phyloP scores from a whole-genome alignment of 176 grass and related monocot genomes.

The Oryza rufipogon region DNA sequence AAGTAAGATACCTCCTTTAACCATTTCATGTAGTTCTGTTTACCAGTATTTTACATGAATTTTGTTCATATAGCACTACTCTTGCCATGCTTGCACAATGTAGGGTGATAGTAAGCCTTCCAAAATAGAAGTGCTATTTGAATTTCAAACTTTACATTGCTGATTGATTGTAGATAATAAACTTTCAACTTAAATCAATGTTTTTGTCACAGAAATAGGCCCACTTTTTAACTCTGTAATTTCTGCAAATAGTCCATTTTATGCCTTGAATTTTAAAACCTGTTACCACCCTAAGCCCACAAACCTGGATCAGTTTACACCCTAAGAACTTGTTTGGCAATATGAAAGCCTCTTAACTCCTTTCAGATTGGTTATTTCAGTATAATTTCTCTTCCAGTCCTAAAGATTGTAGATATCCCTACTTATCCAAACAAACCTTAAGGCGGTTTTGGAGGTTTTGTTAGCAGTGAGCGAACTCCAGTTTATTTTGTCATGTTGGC shows the following conservation, averaged over 20 bases:
- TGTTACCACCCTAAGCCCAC: background rate
- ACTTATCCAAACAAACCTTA: background rate
- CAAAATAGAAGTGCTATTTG: background rate
- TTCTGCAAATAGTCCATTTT: background rate
- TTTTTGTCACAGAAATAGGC: background rate
- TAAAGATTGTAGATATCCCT: background rate
- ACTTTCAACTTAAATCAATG: background rate
- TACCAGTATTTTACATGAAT: background rate
- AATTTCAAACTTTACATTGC: background rate
- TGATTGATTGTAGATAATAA: background rate
- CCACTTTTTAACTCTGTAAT: background rate
- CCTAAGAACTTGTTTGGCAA: background rate
- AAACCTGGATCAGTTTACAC: background rate
- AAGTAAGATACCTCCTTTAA: slow-evolving; percentile 59
- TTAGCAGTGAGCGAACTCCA: background rate
- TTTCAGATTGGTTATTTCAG: background rate
- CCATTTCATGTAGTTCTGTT: slow-evolving; percentile 4
- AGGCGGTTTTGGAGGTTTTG: background rate
- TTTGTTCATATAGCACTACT: background rate
- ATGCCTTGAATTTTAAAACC: background rate
- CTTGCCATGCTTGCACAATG: background rate
- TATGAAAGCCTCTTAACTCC: background rate
- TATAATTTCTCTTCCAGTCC: background rate
- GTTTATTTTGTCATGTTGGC: background rate
- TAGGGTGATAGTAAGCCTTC: background rate